These are phyloP conservation scores for Nicotiana benthamiana DNA, from an alignment of 257 asterid species.

Conservation along the genomic window DNA sequence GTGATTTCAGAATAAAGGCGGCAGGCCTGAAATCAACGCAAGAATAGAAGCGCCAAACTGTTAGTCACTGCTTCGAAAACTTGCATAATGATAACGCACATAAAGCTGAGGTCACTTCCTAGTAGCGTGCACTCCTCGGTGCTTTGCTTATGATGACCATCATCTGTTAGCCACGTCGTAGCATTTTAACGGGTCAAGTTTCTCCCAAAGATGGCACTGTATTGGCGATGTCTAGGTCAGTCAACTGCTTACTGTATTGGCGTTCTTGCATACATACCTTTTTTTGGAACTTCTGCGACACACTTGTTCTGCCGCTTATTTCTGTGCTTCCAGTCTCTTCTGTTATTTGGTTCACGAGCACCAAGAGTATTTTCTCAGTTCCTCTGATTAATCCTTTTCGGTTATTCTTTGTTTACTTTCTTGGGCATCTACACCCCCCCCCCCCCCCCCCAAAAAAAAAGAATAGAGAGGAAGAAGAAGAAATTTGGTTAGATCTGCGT, in stretches of 20 bases:
- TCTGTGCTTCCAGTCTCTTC: neutral
- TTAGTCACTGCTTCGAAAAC: too few species aligned
- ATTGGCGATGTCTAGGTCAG: slow-evolving; percentile 95
- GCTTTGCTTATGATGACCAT: too few species aligned
- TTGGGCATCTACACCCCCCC: neutral
- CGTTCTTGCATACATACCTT: slow-evolving; percentile 1
- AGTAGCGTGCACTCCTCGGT: too few species aligned
- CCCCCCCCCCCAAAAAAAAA: neutral
- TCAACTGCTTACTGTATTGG: slow-evolving; percentile 8
- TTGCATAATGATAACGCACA: too few species aligned
- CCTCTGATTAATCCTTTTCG: neutral
- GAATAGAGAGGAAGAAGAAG: neutral
- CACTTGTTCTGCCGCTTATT: neutral
- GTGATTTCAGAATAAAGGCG: too few species aligned
- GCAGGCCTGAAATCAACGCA: too few species aligned
- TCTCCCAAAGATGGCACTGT: too few species aligned
- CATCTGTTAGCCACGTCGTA: too few species aligned
- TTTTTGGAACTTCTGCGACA: neutral
- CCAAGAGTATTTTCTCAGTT: neutral
- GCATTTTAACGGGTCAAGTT: too few species aligned
- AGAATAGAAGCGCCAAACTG: too few species aligned
- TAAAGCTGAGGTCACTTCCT: too few species aligned
- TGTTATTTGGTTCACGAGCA: neutral
- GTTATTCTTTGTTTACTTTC: neutral
- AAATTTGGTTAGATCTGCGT: neutral